Conservation (phyloP, 805 yeast species). For the Saccharomycopsis sp. region DNA sequence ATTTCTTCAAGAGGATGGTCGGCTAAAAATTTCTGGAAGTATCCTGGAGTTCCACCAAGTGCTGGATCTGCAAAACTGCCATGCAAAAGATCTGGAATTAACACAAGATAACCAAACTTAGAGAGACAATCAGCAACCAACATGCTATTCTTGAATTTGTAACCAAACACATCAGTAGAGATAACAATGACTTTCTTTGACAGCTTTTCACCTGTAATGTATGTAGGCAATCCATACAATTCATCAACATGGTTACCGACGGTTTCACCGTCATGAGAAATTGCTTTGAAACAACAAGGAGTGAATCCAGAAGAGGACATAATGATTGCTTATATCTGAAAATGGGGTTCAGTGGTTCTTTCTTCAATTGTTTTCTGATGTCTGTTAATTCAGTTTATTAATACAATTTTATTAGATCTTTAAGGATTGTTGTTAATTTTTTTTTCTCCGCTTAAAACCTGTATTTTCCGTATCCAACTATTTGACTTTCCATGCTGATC, state of each 20-base stretch:
- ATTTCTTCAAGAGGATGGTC: slow-evolving; percentile 15
- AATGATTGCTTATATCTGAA: background rate
- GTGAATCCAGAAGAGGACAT: background rate
- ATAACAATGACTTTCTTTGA: slow-evolving; percentile 46
- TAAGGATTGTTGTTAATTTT: no score
- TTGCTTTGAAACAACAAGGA: slow-evolving; percentile 4
- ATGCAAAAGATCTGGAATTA: slow-evolving; percentile 68
- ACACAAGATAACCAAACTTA: slow-evolving; percentile 51
- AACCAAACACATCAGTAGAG: slow-evolving; percentile 65
- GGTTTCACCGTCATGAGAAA: slow-evolving; percentile 3
- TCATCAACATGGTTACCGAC: background rate
- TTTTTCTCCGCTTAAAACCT: background rate
- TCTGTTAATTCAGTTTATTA: background rate
- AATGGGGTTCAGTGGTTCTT: background rate
- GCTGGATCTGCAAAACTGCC: slow-evolving; percentile 46
- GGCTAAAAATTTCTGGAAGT: slow-evolving; percentile 1
- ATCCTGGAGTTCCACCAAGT: slow-evolving; percentile 23
- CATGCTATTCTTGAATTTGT: slow-evolving; percentile 45
- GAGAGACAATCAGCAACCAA: slow-evolving; percentile 66
- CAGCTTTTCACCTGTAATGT: slow-evolving; percentile 40
- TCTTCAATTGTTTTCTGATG: no score
- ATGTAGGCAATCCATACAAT: slow-evolving; percentile 27
- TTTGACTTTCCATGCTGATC: background rate
- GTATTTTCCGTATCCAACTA: background rate
- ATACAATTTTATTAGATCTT: background rate